Base-by-base conservation (phyloP, 2,329 filamentous ascomycete species). In the Tolypocladium ophioglossoides region DNA sequence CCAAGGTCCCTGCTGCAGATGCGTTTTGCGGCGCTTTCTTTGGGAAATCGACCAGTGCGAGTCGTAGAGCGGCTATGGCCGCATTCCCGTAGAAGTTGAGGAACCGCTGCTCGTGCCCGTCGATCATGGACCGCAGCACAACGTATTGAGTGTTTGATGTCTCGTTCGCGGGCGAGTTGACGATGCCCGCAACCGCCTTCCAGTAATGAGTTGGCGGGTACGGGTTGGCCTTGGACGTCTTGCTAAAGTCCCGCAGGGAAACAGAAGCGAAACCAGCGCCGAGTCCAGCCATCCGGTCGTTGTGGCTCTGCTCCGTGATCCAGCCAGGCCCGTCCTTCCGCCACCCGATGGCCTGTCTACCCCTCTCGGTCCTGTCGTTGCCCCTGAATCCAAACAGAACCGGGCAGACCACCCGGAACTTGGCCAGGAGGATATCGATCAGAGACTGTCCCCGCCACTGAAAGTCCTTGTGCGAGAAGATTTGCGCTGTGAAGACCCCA, bases 251-350 rank as follows among this genome's bases (percentile, higher is more conserved):
- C 50, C 92, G 84, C 10, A 96, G 75, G 1, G 89, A 83, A 39
- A 97, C 77, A 1, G 91, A 83, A 0, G 91, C 89, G 65, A 87
- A 99, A 0, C 92, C 92, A 3, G 87, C 86, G 1, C 84, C 90
- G 0, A 96, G 75, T 0, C 91, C 92, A 4, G 83, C 85, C 86
- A 95, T 92, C 56, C 87, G 82, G 66, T 91, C 86, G 61, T 82
- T 82, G 70, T 96, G 91, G n/a, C 74, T 74, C 66, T 90, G 84
- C 62, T 88, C 84, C 2, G 77, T 72, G 56, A 87, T 75, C 74
- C 80, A 92, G 8, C 72, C 71, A 7, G 78, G 76, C 10, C 73
- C 76, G 14, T 83, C 78, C 59, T 77, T 82, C 69, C 77, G 79
- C 89, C 90, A 95, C 0, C 89, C 90, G 2, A 95, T 70, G n/a